These are phyloP conservation scores for Penicillium riverlandense DNA, from an alignment of 495 filamentous ascomycete genomes.

Conservation along the genomic window DNA sequence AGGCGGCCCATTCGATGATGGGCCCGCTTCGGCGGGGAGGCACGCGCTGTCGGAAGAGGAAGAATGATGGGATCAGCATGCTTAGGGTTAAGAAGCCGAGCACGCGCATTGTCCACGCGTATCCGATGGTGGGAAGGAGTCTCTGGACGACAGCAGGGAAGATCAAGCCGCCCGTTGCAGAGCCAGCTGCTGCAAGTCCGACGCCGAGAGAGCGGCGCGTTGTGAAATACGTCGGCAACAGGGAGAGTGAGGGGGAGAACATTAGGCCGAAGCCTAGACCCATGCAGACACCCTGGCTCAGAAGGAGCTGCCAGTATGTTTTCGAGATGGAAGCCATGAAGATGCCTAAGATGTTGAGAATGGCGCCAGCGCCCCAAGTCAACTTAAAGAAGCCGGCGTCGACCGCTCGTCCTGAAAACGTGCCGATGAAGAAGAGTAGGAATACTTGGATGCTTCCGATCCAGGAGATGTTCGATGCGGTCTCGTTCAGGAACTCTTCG, in stretches of 20 bases:
- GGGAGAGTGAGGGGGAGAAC: conserved; percentile 60
- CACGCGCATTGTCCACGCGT: conserved; percentile 69
- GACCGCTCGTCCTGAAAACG: conserved; percentile 57
- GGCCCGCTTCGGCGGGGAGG: conserved; percentile 57
- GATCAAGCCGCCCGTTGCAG: conserved; percentile 67
- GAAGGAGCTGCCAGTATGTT: conserved; percentile 65
- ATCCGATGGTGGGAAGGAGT: conserved; percentile 62
- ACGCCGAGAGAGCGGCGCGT: conserved; percentile 61
- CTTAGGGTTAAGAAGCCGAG: conserved; percentile 66
- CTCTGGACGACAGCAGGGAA: conserved; percentile 67
- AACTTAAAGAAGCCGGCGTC: conserved; percentile 64
- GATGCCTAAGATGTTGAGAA: conserved; percentile 57
- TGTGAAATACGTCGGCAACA: conserved; percentile 70
- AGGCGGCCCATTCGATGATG: conserved; percentile 60
- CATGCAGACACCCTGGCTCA: conserved; percentile 72
- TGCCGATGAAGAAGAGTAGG: conserved; percentile 64
- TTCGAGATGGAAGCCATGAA: conserved; percentile 65
- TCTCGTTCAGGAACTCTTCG: conserved; percentile 33
- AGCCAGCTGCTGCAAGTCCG: conserved; percentile 59
- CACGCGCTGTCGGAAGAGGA: conserved; percentile 54
- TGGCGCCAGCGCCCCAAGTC: conserved; percentile 47
- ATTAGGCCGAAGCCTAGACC: conserved; percentile 69
- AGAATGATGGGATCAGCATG: conserved; percentile 43
- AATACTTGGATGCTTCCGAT: conserved; percentile 70
- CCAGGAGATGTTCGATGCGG: conserved; percentile 67